Evolutionary conservation across 2,329 filamentous ascomycete species (phyloP), one percentile per base, ranked within the genome.

Genomic region (Zymoseptoria passerinii): DNA sequence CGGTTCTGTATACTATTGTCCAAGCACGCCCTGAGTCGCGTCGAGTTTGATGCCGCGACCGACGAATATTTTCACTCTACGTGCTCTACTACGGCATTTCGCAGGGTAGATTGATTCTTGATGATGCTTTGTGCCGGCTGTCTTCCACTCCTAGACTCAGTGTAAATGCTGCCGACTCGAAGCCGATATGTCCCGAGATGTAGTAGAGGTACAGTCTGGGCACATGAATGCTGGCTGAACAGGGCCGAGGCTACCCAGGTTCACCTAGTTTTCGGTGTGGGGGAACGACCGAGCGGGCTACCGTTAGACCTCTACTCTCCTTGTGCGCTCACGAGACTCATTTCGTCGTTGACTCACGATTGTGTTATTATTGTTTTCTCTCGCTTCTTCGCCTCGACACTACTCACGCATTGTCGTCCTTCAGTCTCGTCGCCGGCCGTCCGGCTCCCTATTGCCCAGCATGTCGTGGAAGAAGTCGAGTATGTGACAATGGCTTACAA

Each of bases 401-500:
- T 55, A 44, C 28, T 55, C 29, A 28, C 60, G 59, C 53, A 53
- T 60, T 65, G 62, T 63, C 58, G 57, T 54, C 55, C 55, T 44
- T 28, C 23, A 58, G 19, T 50, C 40, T 10, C 48, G 51, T 53
- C 35, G 54, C 58, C 28, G 61, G 61, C 61, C 61, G 16, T 49
- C 6, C 40, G 59, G 61, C 61, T 55, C 44, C 29, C 56, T 19
- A 44, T 51, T 55, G 63, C 63, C 63, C 66, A 65, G 56, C 58
- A 69, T 69, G 67, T 69, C 67, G 65, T 69, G 67, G 67, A 69
- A 69, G 66, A 66, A 67, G 58, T 64, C 62, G 57, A 65, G 65
- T 67, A 48, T 61, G 66, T 16, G 29, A 53, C 44, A 40, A 52
- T 49, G 9, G 51, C 8, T 51, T 6, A 16, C 40, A 16, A 54